phyloP scores from a whole-genome alignment of 2,329 filamentous ascomycete species.

The Bipolaris oryzae region DNA sequence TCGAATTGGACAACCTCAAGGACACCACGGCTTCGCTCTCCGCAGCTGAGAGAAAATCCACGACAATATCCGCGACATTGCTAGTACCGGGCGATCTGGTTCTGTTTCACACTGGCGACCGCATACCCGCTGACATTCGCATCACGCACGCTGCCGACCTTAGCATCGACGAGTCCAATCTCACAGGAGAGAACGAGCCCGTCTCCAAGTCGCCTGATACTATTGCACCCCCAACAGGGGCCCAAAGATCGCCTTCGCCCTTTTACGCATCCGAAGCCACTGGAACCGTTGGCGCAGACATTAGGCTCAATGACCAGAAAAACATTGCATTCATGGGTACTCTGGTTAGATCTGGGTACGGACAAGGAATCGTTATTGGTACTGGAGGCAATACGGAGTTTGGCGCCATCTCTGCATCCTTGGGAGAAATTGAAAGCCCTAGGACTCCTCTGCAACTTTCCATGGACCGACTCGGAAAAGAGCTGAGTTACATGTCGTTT shows the following conservation, averaged over 20 bases:
- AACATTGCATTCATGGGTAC: constrained; percentile 99
- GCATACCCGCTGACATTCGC: constrained; percentile 93
- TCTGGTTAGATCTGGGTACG: constrained; percentile 90
- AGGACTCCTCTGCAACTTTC: constrained; percentile 91
- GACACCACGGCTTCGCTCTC: constrained; percentile 66
- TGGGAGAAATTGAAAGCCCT: constrained; percentile 94
- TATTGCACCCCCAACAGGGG: constrained; percentile 50
- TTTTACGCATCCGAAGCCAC: constrained; percentile 64
- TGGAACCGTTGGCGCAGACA: constrained; percentile 66
- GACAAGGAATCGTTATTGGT: constrained; percentile 95
- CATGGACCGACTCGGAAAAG: constrained; percentile 96
- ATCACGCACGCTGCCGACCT: constrained; percentile 90
- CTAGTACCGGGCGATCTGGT: constrained; percentile 93
- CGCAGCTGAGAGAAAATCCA: constrained; percentile 73
- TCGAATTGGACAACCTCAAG: constrained; percentile 58
- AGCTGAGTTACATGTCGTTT: constrained; percentile 96
- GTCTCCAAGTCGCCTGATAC: constrained; percentile 77
- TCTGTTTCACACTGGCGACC: constrained; percentile 91
- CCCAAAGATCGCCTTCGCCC: constrained; percentile 59
- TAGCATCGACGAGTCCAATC: constrained; percentile 93
- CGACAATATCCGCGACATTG: constrained; percentile 83
- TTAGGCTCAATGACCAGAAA: constrained; percentile 73
- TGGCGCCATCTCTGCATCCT: constrained; percentile 90
- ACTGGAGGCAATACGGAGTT: constrained; percentile 95
- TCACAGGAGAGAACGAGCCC: constrained; percentile 96